phyloP scores from a whole-genome alignment of 108 stramenopile species.

The Mayamaea pseudoterrestris region DNA sequence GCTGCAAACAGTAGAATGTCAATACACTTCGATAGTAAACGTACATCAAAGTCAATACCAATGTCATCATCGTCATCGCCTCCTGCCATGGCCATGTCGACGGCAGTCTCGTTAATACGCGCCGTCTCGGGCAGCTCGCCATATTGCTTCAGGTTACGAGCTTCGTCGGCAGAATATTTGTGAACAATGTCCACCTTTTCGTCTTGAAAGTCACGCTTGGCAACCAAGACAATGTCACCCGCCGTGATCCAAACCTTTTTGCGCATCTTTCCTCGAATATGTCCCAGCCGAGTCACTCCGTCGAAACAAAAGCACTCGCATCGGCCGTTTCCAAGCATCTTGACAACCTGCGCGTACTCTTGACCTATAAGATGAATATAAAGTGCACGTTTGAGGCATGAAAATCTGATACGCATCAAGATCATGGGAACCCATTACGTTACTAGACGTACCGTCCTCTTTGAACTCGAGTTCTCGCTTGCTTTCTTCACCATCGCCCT shows the following conservation, averaged over 20 bases:
- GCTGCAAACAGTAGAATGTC: too few species aligned
- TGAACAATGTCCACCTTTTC: conserved; percentile 99
- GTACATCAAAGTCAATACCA: conserved; percentile 94
- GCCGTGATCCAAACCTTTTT: conserved; percentile 98
- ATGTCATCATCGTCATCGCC: conserved; percentile 88
- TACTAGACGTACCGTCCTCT: conserved; percentile 69
- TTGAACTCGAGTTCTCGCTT: conserved; percentile 99
- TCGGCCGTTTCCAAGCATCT: conserved; percentile 98
- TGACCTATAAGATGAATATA: conserved; percentile 27
- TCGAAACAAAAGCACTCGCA: conserved; percentile 99
- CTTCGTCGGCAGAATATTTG: conserved; percentile 99
- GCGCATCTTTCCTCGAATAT: conserved; percentile 99
- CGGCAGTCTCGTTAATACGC: conserved; percentile 97
- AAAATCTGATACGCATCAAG: background rate
- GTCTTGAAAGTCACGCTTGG: conserved; percentile 97
- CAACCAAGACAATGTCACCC: conserved; percentile 96
- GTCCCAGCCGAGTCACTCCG: conserved; percentile 94
- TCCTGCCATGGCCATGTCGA: conserved; percentile 97
- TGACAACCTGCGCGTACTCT: conserved; percentile 88
- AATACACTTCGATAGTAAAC: too few species aligned
- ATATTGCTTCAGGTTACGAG: conserved; percentile 97
- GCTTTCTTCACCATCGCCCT: conserved; percentile 98
- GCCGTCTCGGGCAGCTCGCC: conserved; percentile 98
- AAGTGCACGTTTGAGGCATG: background rate
- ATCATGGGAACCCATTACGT: conserved; percentile 7